Base-by-base conservation (phyloP, 768 basidiomycete species). In the Zangia roseola region DNA sequence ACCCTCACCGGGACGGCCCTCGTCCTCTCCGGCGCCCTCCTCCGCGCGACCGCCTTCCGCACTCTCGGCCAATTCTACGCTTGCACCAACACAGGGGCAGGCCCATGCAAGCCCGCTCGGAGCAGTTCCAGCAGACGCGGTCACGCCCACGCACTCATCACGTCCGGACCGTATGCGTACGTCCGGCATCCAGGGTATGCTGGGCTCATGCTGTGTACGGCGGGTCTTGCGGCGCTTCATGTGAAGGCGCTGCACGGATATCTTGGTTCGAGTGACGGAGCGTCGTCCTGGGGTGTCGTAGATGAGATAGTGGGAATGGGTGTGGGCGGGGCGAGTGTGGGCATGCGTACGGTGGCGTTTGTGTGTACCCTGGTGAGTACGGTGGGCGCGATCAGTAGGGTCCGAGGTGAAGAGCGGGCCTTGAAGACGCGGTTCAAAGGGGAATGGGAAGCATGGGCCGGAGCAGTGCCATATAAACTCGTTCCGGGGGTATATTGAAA, bases 401-500 rank as follows among this genome's bases (percentile, higher is more conserved):
- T 58, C 6, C 7, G 13, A 3, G 44, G 33, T 10, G 60, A 61
- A 38, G 60, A 61, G 10, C 47, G 19, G 8, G 25, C 36, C 8
- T 38, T 61, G 31, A 53, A 16, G 9, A 37, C 21, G 6, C 51
- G 50, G 37, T 61, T 61, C 47, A 50, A 49, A 24, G 47, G n/a
- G n/a, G 51, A 61, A 26, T 61, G 60, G 59, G 59, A 50, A 26
- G 54, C 59, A 1, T 83, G 77, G 77, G 73, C 72, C 7, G 51
- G 50, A 38, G 62, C 52, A 31, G 80, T 82, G 10, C 75, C 70
- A 9, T 79, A 74, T 46, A 78, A 60, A 45, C 62, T 83, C 25
- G 54, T 82, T 40, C 80, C 80, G 19, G 69, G 74, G 25, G 33
- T 81, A 13, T 75, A 74, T 57, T 81, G 54, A 58, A 6, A 16